Base-by-base conservation (phyloP, 805 yeast species). In the Kurtzmaniella fragi region DNA sequence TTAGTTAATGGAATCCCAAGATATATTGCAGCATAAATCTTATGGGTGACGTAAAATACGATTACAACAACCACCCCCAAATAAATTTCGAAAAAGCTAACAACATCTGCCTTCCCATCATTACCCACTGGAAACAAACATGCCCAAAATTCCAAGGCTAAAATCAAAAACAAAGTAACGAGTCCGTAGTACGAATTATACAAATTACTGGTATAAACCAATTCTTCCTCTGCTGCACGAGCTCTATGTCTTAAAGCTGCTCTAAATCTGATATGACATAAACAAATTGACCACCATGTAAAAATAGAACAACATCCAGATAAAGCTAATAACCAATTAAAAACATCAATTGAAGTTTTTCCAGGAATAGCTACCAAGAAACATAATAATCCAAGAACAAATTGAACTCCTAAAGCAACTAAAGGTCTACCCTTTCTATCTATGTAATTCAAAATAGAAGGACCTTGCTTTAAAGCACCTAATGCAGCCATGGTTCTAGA, bases 31-130 rank as follows among this genome's bases (percentile, higher is more conserved):
- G 60, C 59, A 55, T 65, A 75, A 17, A 75, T 27, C 64, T 78
- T 80, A 60, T 75, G 80, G 15, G 64, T 70, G 26, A 76, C 14
- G 56, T 75, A 80, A 52, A 67, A 73, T 11, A 56, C 67, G 4
- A 61, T 6, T 30, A 72, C 59, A 29, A 73, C 69, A 17, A 58
- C 60, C 5, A 61, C 62, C 31, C 82, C 80, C 36, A 80, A 57
- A 54, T 78, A 80, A 38, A 66, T 61, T 58, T 69, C 62, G 68
- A 80, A 79, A 59, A 80, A 80, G 38, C 56, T 58, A 26, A 55
- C 49, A 39, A 64, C 67, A 42, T 62, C 57, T 11, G 59, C 55
- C 26, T 49, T 46, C 12, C 62, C 64, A 23, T 44, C 50, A 11
- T 47, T 49, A 5, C 53, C 52, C n/a, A 57, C 57, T 41, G 67